Evolutionary conservation across 352 stramenopile genomes (phyloP), one percentile per base, ranked within the genome.

Genomic region (Pythium aphanidermatum): DNA sequence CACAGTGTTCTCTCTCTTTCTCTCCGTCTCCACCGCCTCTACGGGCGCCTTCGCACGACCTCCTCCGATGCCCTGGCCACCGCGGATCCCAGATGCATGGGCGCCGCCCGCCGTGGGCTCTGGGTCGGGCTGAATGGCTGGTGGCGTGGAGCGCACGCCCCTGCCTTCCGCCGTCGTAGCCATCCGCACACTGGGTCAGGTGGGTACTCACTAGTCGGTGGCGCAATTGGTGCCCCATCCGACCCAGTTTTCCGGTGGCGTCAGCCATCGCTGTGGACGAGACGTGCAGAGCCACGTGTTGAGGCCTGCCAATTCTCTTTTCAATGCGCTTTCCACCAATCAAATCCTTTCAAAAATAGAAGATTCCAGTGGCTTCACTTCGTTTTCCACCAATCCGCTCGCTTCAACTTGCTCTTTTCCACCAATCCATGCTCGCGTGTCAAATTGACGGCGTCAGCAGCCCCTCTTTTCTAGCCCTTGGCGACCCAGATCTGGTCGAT

Each of bases 121-220:
- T n/a, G n/a, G n/a, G n/a, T n/a, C n/a, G n/a, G n/a, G n/a, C n/a
- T n/a, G n/a, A n/a, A n/a, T n/a, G n/a, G n/a, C n/a, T n/a, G n/a
- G n/a, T n/a, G n/a, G n/a, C n/a, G n/a, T n/a, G n/a, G n/a, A n/a
- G n/a, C n/a, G n/a, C n/a, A n/a, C n/a, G n/a, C n/a, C n/a, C n/a
- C n/a, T n/a, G n/a, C n/a, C 37, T 31, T 30, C 30, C 21, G 42
- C 42, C 21, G 42, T 31, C 42, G 30, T 25, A 50, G 42, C 42
- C 42, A 50, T 50, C 30, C 42, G 23, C 29, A 26, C 20, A 20
- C 10, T 37, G 32, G 21, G 16, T 36, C 38, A 48, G 36, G 47
- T 55, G 47, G 47, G 47, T 55, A 49, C 47, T 42, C 26, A 47
- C 16, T 21, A 43, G 47, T 55, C 32, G 47, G 47, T 55, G 47